Evolutionary conservation across 257 asterid species (phyloP).

Genomic region (Nemophila menziesii): DNA sequence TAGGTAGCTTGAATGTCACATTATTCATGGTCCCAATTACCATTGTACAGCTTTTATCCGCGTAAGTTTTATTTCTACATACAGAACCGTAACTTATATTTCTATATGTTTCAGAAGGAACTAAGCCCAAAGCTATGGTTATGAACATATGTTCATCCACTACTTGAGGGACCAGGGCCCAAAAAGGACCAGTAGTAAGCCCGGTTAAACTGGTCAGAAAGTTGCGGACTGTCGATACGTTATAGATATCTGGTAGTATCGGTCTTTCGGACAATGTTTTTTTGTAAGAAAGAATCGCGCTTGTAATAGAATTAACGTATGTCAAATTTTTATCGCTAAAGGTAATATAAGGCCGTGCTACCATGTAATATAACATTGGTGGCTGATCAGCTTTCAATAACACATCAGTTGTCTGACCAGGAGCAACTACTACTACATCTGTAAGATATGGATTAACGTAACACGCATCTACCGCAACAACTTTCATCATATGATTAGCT

Average conservation of each 20-base stretch:
- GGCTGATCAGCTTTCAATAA: background rate
- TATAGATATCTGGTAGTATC: background rate
- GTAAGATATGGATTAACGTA: conserved; percentile 1
- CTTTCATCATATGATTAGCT: conserved; percentile 1
- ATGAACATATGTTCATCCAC: conserved; percentile 4
- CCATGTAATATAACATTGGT: background rate
- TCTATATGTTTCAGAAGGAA: background rate
- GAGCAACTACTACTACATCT: background rate
- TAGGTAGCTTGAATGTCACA: background rate
- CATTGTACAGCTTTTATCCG: too few species aligned
- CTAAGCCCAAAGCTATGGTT: conserved; percentile 1
- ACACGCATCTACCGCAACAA: conserved; percentile 1
- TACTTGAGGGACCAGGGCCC: background rate
- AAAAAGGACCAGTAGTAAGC: conserved; percentile 3
- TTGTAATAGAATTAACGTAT: background rate
- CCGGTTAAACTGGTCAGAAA: conserved; percentile 4
- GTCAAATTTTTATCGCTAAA: background rate
- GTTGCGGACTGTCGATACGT: background rate
- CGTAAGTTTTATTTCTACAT: too few species aligned
- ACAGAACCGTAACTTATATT: background rate
- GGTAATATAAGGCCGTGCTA: background rate
- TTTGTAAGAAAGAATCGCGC: background rate
- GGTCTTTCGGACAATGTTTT: background rate
- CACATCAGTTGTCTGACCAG: conserved; percentile 1
- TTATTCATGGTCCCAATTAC: background rate